Conservation (phyloP, 257 asterid genomes). For the Avicennia marina region DNA sequence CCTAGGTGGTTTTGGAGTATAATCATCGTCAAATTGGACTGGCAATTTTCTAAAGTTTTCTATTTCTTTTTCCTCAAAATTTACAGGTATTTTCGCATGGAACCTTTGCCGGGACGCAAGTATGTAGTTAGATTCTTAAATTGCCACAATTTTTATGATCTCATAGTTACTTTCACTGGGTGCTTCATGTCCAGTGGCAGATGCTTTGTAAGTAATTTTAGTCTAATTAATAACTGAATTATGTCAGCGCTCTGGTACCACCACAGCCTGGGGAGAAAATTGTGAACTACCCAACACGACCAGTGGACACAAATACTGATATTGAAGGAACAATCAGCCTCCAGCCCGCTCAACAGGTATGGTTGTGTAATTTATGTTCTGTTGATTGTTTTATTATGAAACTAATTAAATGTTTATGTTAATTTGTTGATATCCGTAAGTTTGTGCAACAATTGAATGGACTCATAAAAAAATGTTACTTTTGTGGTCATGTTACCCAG, state of each 20-base stretch:
- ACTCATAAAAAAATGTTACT: neutral
- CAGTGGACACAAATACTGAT: slow-evolving; percentile 87
- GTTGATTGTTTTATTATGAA: slow-evolving; percentile 9
- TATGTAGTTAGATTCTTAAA: slow-evolving; percentile 31
- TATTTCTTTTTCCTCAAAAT: neutral
- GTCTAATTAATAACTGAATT: slow-evolving; percentile 3
- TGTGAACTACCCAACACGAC: slow-evolving; percentile 86
- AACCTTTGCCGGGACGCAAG: slow-evolving; percentile 97
- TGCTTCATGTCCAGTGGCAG: slow-evolving; percentile 4
- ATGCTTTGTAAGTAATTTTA: slow-evolving; percentile 5
- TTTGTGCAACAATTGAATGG: slow-evolving; percentile 8
- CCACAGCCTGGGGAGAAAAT: slow-evolving; percentile 93
- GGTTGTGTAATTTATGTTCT: slow-evolving; percentile 20
- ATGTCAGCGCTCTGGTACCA: slow-evolving; percentile 72
- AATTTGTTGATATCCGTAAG: slow-evolving; percentile 9
- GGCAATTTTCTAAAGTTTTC: slow-evolving; percentile 14
- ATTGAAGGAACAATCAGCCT: slow-evolving; percentile 95
- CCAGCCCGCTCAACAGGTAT: slow-evolving; percentile 88
- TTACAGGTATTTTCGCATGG: slow-evolving; percentile 89
- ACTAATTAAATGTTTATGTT: slow-evolving; percentile 7
- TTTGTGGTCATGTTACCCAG: no score
- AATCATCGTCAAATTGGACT: neutral
- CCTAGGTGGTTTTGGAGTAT: slow-evolving; percentile 8
- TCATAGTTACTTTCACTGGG: slow-evolving; percentile 1
- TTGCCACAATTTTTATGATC: neutral